Evolutionary conservation across 768 basidiomycete genomes (phyloP).

Genomic region (Hygrophorus pudorinus): DNA sequence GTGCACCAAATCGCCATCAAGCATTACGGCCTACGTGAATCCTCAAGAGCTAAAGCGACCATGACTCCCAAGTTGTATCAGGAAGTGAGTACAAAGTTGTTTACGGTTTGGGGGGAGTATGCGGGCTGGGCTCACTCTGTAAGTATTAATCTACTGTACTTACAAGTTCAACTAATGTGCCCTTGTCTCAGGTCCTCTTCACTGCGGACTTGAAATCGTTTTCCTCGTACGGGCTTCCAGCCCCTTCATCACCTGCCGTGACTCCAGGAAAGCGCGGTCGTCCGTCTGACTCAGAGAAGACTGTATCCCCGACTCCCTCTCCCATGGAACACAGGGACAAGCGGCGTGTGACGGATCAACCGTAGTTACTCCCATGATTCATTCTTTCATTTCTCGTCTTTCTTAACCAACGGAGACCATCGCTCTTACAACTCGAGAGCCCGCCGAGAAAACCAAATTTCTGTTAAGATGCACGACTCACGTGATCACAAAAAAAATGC

Average conservation of each 20-base stretch:
- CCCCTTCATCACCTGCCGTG: constrained; percentile 6
- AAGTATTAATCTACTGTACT: constrained; percentile 11
- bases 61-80: constrained; percentile 78
- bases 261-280: too few relatives aligned
- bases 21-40: constrained; percentile 53
- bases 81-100: constrained; percentile 52
- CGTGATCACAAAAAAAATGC: too few relatives aligned
- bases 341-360: too few relatives aligned
- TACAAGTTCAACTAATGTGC: not conserved
- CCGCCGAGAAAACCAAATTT: too few relatives aligned
- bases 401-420: too few relatives aligned
- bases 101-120: constrained; percentile 66
- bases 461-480: too few relatives aligned
- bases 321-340: too few relatives aligned
- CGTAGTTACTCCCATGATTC: too few relatives aligned
- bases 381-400: too few relatives aligned
- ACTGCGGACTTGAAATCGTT: constrained; percentile 68
- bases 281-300: too few relatives aligned
- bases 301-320: too few relatives aligned
- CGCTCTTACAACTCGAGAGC: too few relatives aligned
- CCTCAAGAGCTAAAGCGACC: constrained; percentile 28
- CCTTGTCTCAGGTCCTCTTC: constrained; percentile 51
- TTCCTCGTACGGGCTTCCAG: constrained; percentile 42
- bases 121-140: constrained; percentile 92
- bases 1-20: constrained; percentile 83